Evolutionary conservation across 2,329 filamentous ascomycete genomes (phyloP).

Genomic region (Fusarium pseudograminearum): DNA sequence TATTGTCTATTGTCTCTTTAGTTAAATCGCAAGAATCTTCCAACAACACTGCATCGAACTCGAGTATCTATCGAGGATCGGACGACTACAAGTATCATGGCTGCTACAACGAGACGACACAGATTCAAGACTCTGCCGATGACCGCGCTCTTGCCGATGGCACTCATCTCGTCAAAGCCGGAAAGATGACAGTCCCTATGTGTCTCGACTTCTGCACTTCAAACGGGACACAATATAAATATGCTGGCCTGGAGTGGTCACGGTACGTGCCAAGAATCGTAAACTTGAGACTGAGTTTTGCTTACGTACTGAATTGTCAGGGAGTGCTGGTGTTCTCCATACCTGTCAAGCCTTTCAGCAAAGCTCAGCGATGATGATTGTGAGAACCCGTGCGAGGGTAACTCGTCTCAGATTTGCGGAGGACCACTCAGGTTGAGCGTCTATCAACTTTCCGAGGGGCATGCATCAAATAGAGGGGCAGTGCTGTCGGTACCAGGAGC

Average conservation of each 20-base stretch:
- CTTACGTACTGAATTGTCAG: slow-evolving; percentile 48
- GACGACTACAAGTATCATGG: slow-evolving; percentile 63
- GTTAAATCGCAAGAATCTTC: slow-evolving; percentile 33
- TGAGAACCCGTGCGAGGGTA: slow-evolving; percentile 65
- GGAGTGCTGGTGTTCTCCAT: slow-evolving; percentile 71
- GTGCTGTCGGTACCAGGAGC: background rate
- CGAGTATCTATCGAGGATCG: slow-evolving; percentile 53
- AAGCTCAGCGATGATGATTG: slow-evolving; percentile 63
- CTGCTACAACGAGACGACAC: slow-evolving; percentile 70
- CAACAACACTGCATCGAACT: slow-evolving; percentile 8
- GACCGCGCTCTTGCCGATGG: slow-evolving; percentile 62
- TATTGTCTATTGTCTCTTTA: slow-evolving; percentile 27
- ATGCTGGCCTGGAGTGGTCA: slow-evolving; percentile 68
- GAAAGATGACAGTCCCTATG: slow-evolving; percentile 63
- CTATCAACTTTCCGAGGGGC: slow-evolving; percentile 50
- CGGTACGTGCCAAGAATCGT: slow-evolving; percentile 49
- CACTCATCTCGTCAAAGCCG: slow-evolving; percentile 54
- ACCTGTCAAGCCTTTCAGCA: slow-evolving; percentile 60
- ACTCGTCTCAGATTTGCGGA: slow-evolving; percentile 65
- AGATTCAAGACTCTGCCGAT: slow-evolving; percentile 54
- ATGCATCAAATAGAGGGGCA: slow-evolving; percentile 11
- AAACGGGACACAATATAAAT: slow-evolving; percentile 56
- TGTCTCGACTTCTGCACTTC: slow-evolving; percentile 65
- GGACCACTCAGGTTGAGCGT: slow-evolving; percentile 63
- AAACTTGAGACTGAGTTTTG: background rate